Percentiles rank a stretch among this genome's conserved stretches.
These are phyloP conservation scores for Aureobasidium sp. DNA, from an alignment of 2,329 filamentous ascomycete genomes.

Conservation along the genomic window DNA sequence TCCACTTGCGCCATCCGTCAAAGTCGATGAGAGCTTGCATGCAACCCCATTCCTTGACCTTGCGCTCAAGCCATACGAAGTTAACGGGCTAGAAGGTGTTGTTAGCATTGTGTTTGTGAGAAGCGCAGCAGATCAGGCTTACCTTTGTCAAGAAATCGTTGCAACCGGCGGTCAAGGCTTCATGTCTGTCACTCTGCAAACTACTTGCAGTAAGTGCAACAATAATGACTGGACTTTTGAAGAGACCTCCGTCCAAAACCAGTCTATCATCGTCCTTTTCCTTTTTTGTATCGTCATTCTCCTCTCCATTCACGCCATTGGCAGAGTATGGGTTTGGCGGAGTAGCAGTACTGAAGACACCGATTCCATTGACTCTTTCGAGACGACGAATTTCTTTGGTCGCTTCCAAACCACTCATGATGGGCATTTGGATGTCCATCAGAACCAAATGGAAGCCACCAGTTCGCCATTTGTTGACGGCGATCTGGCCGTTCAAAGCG, in stretches of 20 bases:
- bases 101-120: background rate
- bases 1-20: conserved; percentile 97
- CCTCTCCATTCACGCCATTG: conserved; percentile 30
- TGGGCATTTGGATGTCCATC: conserved; percentile 96
- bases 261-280: conserved; percentile 60
- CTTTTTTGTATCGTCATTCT: conserved; percentile 35
- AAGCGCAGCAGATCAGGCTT: background rate
- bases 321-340: conserved; percentile 23
- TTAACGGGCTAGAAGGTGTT: conserved; percentile 62
- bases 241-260: conserved; percentile 56
- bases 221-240: conserved; percentile 97
- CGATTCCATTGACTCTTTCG: conserved; percentile 85
- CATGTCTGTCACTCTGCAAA: conserved; percentile 88
- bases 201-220: conserved; percentile 92
- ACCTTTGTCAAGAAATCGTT: conserved; percentile 93
- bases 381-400: conserved; percentile 89
- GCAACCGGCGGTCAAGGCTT: conserved; percentile 88
- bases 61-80: conserved; percentile 93
- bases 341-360: conserved; percentile 60
- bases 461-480: conserved; percentile 83
- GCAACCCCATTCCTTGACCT: conserved; percentile 98
- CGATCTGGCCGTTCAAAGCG: conserved; percentile 91
- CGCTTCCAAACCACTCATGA: conserved; percentile 92
- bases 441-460: conserved; percentile 93
- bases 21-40: conserved; percentile 99